phyloP scores from a whole-genome alignment of 2,329 filamentous ascomycete species.

The Ophiognomonia clavigignenti-juglandacearum region DNA sequence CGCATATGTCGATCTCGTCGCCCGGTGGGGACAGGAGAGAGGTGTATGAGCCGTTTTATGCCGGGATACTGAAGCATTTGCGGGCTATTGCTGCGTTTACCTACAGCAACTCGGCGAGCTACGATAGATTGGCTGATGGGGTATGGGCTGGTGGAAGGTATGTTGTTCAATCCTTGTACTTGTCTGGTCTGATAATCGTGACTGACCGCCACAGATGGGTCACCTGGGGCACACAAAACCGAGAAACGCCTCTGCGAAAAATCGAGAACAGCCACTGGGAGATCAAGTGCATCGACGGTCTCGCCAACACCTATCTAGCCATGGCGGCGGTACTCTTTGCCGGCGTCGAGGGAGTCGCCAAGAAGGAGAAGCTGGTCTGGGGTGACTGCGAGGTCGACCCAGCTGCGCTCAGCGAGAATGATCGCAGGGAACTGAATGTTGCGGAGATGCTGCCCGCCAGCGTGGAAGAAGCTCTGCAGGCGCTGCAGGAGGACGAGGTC shows the following conservation, averaged over 20 bases:
- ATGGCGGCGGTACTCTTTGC: constrained; percentile 56
- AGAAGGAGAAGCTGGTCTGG: constrained; percentile 38
- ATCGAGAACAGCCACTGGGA: constrained; percentile 69
- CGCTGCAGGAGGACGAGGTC: constrained; percentile 41
- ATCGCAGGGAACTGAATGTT: constrained; percentile 50
- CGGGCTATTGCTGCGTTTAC: constrained; percentile 64
- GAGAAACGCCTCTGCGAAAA: constrained; percentile 68
- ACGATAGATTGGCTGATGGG: constrained; percentile 64
- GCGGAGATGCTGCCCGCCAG: constrained; percentile 46
- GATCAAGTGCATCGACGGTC: constrained; percentile 70
- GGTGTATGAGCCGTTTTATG: constrained; percentile 63
- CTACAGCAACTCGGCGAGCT: constrained; percentile 61
- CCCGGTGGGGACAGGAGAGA: constrained; percentile 31
- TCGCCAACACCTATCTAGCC: constrained; percentile 74
- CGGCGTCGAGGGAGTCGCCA: constrained; percentile 51
- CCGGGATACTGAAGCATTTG: constrained; percentile 63
- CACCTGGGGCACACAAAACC: constrained; percentile 77
- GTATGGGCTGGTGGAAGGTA: constrained; percentile 68
- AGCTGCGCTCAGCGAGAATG: constrained; percentile 38
- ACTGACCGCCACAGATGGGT: constrained; percentile 47
- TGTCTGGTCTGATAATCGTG: no score
- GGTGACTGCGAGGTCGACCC: constrained; percentile 54
- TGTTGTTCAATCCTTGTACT: neutral
- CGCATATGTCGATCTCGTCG: constrained; percentile 62
- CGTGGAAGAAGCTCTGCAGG: constrained; percentile 49